Evolutionary conservation across 306 rosid species (phyloP).

Genomic region (Pyrus bretschneideri): DNA sequence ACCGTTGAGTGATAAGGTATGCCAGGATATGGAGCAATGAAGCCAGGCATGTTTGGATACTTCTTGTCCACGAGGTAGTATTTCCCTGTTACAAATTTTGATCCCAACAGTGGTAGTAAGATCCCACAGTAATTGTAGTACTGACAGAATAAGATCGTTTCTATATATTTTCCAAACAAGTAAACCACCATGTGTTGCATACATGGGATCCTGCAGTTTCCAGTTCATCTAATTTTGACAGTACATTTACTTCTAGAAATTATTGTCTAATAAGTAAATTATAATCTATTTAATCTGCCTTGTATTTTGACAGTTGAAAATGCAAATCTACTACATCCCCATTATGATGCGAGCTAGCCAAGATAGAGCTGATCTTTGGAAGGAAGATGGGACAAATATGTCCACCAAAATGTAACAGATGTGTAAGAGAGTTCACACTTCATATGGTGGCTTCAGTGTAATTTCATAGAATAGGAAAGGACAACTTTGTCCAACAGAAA

Average conservation of each 20-base stretch:
- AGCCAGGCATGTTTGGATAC: slow-evolving; percentile 71
- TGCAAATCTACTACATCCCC: not conserved
- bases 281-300: not conserved
- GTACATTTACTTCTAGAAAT: not conserved
- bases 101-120: slow-evolving; percentile 12
- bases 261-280: not conserved
- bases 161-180: not conserved
- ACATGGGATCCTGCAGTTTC: not conserved
- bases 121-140: not conserved
- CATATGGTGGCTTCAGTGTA: not conserved
- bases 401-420: not conserved
- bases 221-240: not conserved
- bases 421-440: not conserved
- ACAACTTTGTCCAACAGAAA: not conserved
- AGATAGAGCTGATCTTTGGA: not conserved
- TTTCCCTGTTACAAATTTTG: slow-evolving; percentile 49
- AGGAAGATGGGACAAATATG: not conserved
- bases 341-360: not conserved
- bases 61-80: slow-evolving; percentile 74
- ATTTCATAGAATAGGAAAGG: not conserved
- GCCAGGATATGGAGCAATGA: slow-evolving; percentile 65
- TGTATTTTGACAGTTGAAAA: not conserved
- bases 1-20: slow-evolving; percentile 46
- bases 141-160: not conserved
- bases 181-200: not conserved